These are phyloP conservation scores for Microascus cirrosus DNA, from an alignment of 2,329 filamentous ascomycete genomes.

Conservation along the genomic window DNA sequence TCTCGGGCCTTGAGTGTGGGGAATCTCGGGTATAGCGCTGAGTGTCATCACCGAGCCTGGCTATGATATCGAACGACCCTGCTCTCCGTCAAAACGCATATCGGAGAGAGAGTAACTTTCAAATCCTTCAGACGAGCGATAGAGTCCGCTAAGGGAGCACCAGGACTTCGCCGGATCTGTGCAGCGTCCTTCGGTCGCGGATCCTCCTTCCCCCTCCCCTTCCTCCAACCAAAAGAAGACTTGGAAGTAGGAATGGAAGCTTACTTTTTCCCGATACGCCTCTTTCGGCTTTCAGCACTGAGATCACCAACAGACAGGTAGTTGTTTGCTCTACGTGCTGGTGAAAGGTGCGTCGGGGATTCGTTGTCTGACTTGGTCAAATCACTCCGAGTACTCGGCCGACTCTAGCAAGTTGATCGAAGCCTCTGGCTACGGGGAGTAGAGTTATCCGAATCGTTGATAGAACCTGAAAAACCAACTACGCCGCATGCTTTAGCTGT, in stretches of 20 bases:
- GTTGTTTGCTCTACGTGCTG: neutral
- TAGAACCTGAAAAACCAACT: no score
- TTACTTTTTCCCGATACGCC: no score
- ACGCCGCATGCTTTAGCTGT: neutral
- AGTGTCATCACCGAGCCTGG: neutral
- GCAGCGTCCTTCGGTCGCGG: neutral
- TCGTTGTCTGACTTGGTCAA: neutral
- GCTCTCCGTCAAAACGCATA: neutral
- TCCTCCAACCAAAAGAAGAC: no score
- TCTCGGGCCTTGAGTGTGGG: neutral
- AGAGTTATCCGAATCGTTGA: no score
- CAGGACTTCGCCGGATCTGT: neutral
- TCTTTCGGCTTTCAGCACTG: neutral
- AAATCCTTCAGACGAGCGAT: neutral
- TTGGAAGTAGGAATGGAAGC: neutral
- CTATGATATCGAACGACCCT: no score
- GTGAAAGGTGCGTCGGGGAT: neutral
- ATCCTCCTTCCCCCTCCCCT: no score
- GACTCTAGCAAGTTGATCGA: neutral
- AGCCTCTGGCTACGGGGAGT: no score
- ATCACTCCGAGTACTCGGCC: neutral
- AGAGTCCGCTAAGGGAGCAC: neutral
- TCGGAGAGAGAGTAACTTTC: neutral
- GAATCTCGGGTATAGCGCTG: neutral
- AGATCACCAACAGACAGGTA: neutral